Evolutionary conservation across 257 asterid genomes (phyloP).

Genomic region (Dorcoceras hygrometricum): DNA sequence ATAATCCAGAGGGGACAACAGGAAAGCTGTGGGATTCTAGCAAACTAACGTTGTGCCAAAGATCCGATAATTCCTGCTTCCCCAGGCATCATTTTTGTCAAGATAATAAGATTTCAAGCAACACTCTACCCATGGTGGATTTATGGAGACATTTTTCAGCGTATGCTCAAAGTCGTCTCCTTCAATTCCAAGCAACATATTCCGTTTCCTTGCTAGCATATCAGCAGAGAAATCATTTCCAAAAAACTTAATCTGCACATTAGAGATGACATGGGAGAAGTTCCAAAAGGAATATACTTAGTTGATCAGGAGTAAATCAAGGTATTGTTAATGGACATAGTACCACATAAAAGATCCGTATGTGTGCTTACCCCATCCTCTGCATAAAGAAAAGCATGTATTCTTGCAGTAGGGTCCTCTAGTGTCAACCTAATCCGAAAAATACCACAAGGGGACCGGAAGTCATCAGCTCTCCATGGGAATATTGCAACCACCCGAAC

Average conservation of each 20-base stretch:
- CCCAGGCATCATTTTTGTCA: conserved; percentile 52
- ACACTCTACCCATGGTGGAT: conserved; percentile 73
- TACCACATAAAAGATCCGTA: neutral
- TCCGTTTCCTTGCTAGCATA: conserved; percentile 39
- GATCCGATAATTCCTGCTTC: conserved; percentile 55
- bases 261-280: conserved; percentile 13
- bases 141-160: conserved; percentile 30
- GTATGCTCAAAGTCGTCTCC: conserved; percentile 7
- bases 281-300: neutral
- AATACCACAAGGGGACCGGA: conserved; percentile 50
- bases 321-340: neutral
- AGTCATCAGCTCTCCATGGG: conserved; percentile 58
- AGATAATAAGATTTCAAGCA: conserved; percentile 62
- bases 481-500: conserved; percentile 64
- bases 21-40: conserved; percentile 12
- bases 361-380: conserved; percentile 69
- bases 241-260: conserved; percentile 49
- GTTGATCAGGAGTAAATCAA: neutral
- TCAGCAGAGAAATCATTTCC: conserved; percentile 37
- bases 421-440: conserved; percentile 74
- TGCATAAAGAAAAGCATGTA: conserved; percentile 63
- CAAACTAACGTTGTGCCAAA: conserved; percentile 41
- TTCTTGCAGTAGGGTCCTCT: conserved; percentile 92
- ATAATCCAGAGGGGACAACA: neutral
- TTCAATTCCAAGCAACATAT: conserved; percentile 55